Conservation (phyloP, 805 yeast species). For the Candida mattraensis region DNA sequence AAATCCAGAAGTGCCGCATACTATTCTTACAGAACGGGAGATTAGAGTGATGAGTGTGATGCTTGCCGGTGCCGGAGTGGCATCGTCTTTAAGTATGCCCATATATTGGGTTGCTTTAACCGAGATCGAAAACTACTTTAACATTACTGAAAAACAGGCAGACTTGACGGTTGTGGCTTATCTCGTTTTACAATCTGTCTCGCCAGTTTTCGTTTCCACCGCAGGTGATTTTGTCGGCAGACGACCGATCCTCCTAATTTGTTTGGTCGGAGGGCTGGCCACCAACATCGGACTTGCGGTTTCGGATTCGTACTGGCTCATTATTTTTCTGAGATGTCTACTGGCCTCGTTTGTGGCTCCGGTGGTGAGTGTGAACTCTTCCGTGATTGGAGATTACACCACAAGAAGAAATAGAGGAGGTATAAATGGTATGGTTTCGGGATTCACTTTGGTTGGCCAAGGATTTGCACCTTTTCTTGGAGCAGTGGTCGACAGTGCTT, state of each 20-base stretch:
- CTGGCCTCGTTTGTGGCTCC: conserved; percentile 81
- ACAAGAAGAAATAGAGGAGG: conserved; percentile 67
- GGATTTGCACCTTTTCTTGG: conserved; percentile 79
- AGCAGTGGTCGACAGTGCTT: conserved; percentile 48
- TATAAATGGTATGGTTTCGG: conserved; percentile 62
- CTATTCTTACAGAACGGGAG: conserved; percentile 46
- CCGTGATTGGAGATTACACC: conserved; percentile 74
- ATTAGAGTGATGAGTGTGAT: conserved; percentile 39
- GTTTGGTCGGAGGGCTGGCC: conserved; percentile 54
- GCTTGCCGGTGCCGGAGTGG: conserved; percentile 51
- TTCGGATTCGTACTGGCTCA: conserved; percentile 53
- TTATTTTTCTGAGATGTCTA: conserved; percentile 68
- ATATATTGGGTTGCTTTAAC: conserved; percentile 80
- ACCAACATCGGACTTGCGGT: conserved; percentile 69
- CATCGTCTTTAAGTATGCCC: conserved; percentile 73
- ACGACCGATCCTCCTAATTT: conserved; percentile 60
- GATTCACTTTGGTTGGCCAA: conserved; percentile 68
- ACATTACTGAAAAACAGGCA: conserved; percentile 54
- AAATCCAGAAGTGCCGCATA: conserved; percentile 30
- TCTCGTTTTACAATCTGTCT: conserved; percentile 69
- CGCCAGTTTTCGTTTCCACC: conserved; percentile 69
- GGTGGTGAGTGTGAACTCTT: conserved; percentile 66
- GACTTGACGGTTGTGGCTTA: conserved; percentile 78
- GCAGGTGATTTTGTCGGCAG: conserved; percentile 73
- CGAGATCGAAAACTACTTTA: conserved; percentile 52